Conservation (phyloP, 441 rosid species). For the Jatropha podagrica region DNA sequence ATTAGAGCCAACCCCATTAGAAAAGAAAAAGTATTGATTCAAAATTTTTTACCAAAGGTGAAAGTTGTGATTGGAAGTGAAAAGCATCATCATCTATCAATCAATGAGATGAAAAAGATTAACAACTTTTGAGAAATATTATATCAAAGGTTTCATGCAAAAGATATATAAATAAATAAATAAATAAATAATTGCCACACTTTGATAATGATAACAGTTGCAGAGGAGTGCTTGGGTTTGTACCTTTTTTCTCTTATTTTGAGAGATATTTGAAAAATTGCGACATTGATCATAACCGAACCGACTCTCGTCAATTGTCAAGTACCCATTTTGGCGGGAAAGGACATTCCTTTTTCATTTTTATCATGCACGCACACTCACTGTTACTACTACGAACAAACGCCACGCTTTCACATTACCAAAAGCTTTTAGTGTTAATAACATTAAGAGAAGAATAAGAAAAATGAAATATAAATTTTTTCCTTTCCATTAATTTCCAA, state of each 20-base stretch:
- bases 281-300: background rate
- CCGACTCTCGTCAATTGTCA: conserved; percentile 19
- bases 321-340: conserved; percentile 29
- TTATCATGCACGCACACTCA: background rate
- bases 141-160: conserved; percentile 30
- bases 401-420: background rate
- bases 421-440: background rate
- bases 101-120: conserved; percentile 40
- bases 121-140: conserved; percentile 30
- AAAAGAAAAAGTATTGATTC: conserved; percentile 21
- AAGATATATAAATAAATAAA: background rate
- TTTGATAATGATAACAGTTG: conserved; percentile 26
- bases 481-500: no score
- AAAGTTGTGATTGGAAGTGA: conserved; percentile 32
- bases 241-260: conserved; percentile 15
- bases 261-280: conserved; percentile 7
- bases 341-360: background rate
- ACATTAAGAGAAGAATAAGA: no score
- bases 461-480: no score
- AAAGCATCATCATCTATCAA: conserved; percentile 54
- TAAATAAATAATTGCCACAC: background rate
- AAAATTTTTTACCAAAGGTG: conserved; percentile 30
- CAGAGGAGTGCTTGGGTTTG: conserved; percentile 28
- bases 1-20: no score
- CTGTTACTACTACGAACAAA: no score